phyloP scores from a whole-genome alignment of 164 flowering plant species.

The Piper betle region DNA sequence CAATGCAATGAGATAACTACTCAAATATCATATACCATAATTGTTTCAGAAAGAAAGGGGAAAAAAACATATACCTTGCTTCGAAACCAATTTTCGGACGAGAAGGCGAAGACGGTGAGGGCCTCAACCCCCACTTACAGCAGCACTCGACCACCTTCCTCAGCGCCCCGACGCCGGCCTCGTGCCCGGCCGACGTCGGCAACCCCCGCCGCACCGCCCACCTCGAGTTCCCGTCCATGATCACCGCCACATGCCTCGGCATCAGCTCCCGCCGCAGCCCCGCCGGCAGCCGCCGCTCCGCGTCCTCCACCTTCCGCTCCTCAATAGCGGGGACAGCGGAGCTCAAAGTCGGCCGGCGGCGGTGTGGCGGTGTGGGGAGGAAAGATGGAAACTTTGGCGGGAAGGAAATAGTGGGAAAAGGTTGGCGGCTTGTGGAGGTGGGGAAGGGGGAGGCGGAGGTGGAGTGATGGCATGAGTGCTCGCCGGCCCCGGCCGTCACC shows the following conservation, averaged over 20 bases:
- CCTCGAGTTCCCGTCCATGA: conserved; percentile 74
- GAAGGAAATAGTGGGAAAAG: too few species aligned
- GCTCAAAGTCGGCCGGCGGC: too few species aligned
- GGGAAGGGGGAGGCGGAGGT: too few species aligned
- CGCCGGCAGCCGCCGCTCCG: neutral
- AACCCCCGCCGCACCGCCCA: conserved; percentile 46
- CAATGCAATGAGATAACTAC: neutral
- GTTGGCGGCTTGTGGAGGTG: too few species aligned
- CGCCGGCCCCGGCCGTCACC: too few species aligned
- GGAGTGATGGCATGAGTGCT: too few species aligned
- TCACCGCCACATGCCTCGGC: conserved; percentile 66
- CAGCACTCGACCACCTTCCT: conserved; percentile 29
- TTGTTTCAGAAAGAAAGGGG: too few species aligned
- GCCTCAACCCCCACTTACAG: conserved; percentile 38
- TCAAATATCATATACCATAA: neutral
- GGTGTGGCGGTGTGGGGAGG: too few species aligned
- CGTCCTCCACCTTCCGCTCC: neutral
- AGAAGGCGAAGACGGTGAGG: conserved; percentile 62
- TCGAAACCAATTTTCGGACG: conserved; percentile 54
- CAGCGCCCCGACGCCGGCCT: conserved; percentile 43
- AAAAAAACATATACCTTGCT: conserved; percentile 23
- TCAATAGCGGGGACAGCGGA: neutral
- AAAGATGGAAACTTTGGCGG: too few species aligned
- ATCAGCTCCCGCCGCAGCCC: conserved; percentile 5
- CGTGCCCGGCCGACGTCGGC: conserved; percentile 36